A percentile compares a stretch with the other conserved stretches of the same genome.
phyloP scores from a whole-genome alignment of 2,329 filamentous ascomycete species.

The Trichoderma brevicompactum region DNA sequence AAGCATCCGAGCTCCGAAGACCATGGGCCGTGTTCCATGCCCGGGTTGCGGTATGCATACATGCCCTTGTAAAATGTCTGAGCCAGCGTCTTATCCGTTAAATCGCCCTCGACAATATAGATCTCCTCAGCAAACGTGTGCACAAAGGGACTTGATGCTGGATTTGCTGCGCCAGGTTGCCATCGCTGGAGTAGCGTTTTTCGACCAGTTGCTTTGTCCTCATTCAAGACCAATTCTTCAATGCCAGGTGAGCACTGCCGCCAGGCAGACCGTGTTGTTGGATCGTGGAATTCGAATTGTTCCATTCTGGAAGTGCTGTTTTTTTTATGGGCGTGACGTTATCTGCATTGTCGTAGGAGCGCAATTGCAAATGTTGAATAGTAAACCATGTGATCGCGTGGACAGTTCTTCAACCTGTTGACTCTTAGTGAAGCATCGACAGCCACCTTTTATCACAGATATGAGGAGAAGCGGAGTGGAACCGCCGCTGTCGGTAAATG shows the following conservation, averaged over 20 bases:
- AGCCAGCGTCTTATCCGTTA: slow-evolving; percentile 41
- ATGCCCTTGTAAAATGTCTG: slow-evolving; percentile 42
- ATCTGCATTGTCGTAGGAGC: background rate
- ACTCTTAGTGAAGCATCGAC: background rate
- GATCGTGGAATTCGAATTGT: slow-evolving; percentile 38
- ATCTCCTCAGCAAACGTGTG: slow-evolving; percentile 48
- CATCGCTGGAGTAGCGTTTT: slow-evolving; percentile 44
- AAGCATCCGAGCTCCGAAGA: slow-evolving; percentile 43
- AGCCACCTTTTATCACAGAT: slow-evolving; percentile 16
- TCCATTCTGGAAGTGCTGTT: slow-evolving; percentile 32
- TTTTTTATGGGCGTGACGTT: background rate
- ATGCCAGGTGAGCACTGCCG: slow-evolving; percentile 40
- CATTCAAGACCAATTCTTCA: slow-evolving; percentile 44
- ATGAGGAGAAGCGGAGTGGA: slow-evolving; percentile 11
- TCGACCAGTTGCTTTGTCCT: slow-evolving; percentile 37
- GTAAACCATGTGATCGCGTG: background rate
- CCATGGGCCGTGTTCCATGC: slow-evolving; percentile 48
- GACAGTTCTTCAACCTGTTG: background rate
- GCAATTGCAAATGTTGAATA: background rate
- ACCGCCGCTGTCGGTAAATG: slow-evolving; percentile 13
- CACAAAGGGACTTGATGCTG: slow-evolving; percentile 36
- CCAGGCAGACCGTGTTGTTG: slow-evolving; percentile 35
- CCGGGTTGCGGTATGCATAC: slow-evolving; percentile 47
- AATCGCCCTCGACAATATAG: slow-evolving; percentile 43
- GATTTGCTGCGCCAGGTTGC: slow-evolving; percentile 39